A percentile compares a stretch with the other conserved stretches of the same genome.
Conservation (phyloP, 2,329 filamentous ascomycete species). For the Botrytis pseudocinerea region DNA sequence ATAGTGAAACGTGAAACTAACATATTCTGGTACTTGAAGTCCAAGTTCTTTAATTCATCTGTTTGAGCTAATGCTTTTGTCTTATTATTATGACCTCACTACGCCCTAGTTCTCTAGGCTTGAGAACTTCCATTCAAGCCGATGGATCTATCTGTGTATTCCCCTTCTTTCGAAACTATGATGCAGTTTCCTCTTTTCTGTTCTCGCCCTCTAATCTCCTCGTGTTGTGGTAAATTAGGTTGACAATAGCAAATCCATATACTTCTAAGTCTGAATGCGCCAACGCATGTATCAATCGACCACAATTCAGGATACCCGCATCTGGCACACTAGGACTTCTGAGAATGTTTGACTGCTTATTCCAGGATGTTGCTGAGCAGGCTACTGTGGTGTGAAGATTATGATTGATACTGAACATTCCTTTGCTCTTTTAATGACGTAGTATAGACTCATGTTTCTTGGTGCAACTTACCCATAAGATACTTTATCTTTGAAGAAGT, state of each 20-base stretch:
- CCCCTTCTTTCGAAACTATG: background rate
- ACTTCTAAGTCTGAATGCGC: background rate
- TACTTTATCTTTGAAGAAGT: background rate
- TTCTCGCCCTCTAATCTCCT: background rate
- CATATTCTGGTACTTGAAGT: background rate
- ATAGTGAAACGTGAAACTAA: background rate
- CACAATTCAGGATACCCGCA: background rate
- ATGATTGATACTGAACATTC: background rate
- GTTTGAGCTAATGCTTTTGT: background rate
- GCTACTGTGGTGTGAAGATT: background rate
- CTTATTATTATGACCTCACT: background rate
- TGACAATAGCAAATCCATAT: background rate
- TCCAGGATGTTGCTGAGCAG: too few species aligned
- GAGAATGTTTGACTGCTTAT: background rate
- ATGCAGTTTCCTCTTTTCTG: background rate
- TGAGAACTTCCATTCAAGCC: background rate
- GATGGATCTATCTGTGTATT: background rate
- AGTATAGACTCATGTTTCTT: accelerated
- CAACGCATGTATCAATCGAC: background rate
- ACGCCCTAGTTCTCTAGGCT: accelerated
- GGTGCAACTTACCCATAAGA: background rate
- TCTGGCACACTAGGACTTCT: background rate
- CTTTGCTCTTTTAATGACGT: background rate
- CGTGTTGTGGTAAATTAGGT: background rate
- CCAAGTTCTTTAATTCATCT: background rate